Percentiles rank a stretch among this genome's conserved stretches.
Conservation (phyloP, 164 flowering plant genomes). For the Dillenia turbinata region DNA sequence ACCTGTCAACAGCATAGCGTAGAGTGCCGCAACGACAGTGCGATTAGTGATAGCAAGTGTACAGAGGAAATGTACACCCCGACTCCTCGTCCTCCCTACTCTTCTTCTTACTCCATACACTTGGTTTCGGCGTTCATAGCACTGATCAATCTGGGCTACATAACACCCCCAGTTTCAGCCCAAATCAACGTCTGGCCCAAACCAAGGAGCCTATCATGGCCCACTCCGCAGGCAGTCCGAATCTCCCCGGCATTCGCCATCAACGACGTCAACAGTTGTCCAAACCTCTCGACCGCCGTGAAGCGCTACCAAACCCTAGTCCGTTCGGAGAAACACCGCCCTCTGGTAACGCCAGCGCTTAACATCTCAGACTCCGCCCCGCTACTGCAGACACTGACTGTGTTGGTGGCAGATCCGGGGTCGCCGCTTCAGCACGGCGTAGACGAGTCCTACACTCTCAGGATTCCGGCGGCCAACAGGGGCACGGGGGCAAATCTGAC, state of each 20-base stretch:
- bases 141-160: too few species aligned
- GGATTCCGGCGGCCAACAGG: constrained; percentile 23
- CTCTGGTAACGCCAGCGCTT: constrained; percentile 29
- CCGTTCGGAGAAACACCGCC: constrained; percentile 41
- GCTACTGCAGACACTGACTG: constrained; percentile 22
- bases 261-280: constrained; percentile 32
- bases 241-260: constrained; percentile 48
- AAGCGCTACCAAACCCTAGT: constrained; percentile 38
- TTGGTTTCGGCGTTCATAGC: too few species aligned
- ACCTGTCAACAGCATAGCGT: too few species aligned
- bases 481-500: constrained; percentile 35
- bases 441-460: constrained; percentile 57
- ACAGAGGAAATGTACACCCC: too few species aligned
- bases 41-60: too few species aligned
- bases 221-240: constrained; percentile 31
- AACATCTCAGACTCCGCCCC: constrained; percentile 21
- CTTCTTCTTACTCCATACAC: too few species aligned
- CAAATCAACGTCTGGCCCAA: constrained; percentile 79
- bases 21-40: too few species aligned
- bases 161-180: neutral
- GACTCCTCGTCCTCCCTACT: too few species aligned
- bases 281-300: constrained; percentile 41
- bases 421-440: constrained; percentile 54
- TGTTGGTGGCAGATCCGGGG: constrained; percentile 31
- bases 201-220: constrained; percentile 50